Percentiles rank a stretch among this genome's conserved stretches.
Conservation (phyloP, 75 land plant genomes). For the Pseudotsuga menziesii region DNA sequence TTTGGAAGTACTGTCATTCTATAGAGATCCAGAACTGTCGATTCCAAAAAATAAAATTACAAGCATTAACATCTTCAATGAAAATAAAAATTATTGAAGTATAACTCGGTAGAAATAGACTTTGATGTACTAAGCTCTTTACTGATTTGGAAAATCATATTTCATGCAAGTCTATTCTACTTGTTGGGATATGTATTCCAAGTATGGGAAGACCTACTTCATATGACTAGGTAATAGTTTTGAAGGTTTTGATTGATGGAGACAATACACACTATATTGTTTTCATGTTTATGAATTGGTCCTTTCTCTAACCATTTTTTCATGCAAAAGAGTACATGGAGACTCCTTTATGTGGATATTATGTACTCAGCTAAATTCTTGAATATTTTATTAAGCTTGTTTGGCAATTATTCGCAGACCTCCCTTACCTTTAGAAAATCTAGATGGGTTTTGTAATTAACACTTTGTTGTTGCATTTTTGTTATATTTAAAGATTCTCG, state of each 20-base stretch:
- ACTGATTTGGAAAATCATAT: too few species aligned
- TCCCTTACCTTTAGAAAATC: not conserved
- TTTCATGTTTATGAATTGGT: slow-evolving; percentile 77
- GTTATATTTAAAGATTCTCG: not conserved
- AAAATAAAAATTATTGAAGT: too few species aligned
- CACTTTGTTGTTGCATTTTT: not conserved
- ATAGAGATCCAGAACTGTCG: too few species aligned
- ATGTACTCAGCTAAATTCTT: not conserved
- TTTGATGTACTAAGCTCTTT: too few species aligned
- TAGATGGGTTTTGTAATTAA: not conserved
- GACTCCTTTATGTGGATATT: not conserved
- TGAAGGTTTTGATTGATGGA: slow-evolving; percentile 86
- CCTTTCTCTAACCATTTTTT: slow-evolving; percentile 42
- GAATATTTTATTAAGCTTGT: not conserved
- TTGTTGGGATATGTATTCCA: too few species aligned
- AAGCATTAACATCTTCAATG: too few species aligned
- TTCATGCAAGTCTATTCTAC: too few species aligned
- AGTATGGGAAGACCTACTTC: too few species aligned
- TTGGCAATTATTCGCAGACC: not conserved
- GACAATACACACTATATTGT: slow-evolving; percentile 60
- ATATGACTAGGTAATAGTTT: slow-evolving; percentile 74
- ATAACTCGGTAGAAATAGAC: too few species aligned
- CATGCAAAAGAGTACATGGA: slow-evolving; percentile 39
- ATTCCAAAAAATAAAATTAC: too few species aligned
- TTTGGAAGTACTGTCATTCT: too few species aligned